Base-by-base conservation (phyloP, 306 rosid species). In the Phaseolus lunatus region DNA sequence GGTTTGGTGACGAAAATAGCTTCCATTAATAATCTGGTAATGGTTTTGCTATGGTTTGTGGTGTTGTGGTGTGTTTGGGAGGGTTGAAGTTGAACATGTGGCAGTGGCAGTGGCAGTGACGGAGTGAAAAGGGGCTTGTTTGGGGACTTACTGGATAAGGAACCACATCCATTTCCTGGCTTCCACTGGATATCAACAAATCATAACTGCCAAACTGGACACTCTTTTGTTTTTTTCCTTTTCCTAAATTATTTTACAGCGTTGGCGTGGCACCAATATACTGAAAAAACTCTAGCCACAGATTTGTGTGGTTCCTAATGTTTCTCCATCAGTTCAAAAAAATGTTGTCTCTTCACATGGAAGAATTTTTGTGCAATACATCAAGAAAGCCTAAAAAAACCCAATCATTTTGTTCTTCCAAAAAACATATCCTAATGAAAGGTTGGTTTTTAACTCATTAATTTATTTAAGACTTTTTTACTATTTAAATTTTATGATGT, bases 151-250 rank as follows among this genome's bases (percentile, higher is more conserved):
- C 22, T 22, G 50, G 97, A 92, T 92, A 90, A 92, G 96, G 69
- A 88, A 92, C 72, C 90, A 52, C 76, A 90, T 92, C 97, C 96
- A 79, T 13, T 83, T 81, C 76, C 3, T n/a, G 75, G 72, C 45
- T 80, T 27, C 71, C 3, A 69, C 45, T 82, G 70, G 77, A 82
- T 71, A 3, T 12, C 37, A 41, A 7, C 1, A 49, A 64, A 18
- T 1, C 1, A n/a, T 50, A n/a, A 50, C 24, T 18, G 24, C 23
- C 33, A 22, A 59, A 33, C n/a, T 59, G 8, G n/a, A 15, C 20
- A 6, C 2, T 9, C 15, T 2, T 45, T 33, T 11, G 0, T 53
- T 20, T 52, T 3, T 49, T 6, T 49, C 8, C 1, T 18, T 9
- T 24, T 3, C 0, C 26, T 49, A 15, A 39, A 9, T 39, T 22